phyloP scores from a whole-genome alignment of 371 early-diverging fungal species.

The Batkoa obscura region DNA sequence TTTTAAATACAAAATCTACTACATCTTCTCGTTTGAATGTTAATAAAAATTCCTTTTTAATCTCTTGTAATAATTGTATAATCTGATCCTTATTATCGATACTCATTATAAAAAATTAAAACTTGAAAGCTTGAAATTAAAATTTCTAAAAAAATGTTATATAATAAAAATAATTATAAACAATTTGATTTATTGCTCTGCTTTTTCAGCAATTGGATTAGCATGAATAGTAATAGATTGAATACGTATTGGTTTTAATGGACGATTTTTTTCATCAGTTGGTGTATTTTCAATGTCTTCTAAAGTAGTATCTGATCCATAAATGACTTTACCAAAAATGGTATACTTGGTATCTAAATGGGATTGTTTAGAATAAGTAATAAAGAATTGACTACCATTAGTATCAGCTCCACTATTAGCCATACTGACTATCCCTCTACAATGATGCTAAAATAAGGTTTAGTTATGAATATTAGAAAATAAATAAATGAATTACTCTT shows the following conservation, averaged over 20 bases:
- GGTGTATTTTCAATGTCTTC: slow-evolving; percentile 73
- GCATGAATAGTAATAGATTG: slow-evolving; percentile 75
- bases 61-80: too few relatives aligned
- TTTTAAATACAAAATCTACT: too few relatives aligned
- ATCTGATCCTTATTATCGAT: too few relatives aligned
- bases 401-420: slow-evolving; percentile 86
- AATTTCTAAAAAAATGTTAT: too few relatives aligned
- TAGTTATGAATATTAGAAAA: not conserved
- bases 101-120: too few relatives aligned
- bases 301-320: slow-evolving; percentile 57
- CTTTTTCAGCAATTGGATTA: slow-evolving; percentile 75
- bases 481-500: not conserved
- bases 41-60: too few relatives aligned
- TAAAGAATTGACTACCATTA: slow-evolving; percentile 86
- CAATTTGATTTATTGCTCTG: too few relatives aligned
- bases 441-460: not conserved
- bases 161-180: too few relatives aligned
- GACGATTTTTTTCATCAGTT: slow-evolving; percentile 67
- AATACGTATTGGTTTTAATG: slow-evolving; percentile 62
- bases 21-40: too few relatives aligned
- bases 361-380: slow-evolving; percentile 61
- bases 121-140: too few relatives aligned
- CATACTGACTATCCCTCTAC: slow-evolving; percentile 78
- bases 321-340: slow-evolving; percentile 89
- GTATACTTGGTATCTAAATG: slow-evolving; percentile 85